Percentiles rank a stretch among this genome's conserved stretches.
Conservation (phyloP, 2,329 filamentous ascomycete species). For the Calycina herbarum region DNA sequence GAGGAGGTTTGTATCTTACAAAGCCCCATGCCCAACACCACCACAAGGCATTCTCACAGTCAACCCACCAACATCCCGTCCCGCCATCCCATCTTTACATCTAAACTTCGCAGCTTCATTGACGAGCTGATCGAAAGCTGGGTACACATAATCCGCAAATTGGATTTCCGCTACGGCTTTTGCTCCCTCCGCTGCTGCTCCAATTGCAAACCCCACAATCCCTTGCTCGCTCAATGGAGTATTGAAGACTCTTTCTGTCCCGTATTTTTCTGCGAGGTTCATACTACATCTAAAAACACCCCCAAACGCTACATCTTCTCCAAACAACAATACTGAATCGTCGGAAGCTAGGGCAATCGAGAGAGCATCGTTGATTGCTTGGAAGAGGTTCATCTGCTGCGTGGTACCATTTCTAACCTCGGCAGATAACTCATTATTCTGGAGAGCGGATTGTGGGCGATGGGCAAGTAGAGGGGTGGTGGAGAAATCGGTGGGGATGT, state of each 20-base stretch:
- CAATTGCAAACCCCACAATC: constrained; percentile 90
- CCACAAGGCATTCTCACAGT: constrained; percentile 72
- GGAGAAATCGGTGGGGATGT: constrained; percentile 84
- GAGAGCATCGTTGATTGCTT: constrained; percentile 88
- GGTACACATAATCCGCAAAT: constrained; percentile 77
- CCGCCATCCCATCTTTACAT: constrained; percentile 62
- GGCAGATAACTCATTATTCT: constrained; percentile 68
- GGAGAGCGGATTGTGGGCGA: constrained; percentile 69
- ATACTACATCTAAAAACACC: constrained; percentile 95
- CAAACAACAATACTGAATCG: constrained; percentile 86
- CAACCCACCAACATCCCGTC: constrained; percentile 60
- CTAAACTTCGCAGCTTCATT: constrained; percentile 74
- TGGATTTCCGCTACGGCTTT: constrained; percentile 87
- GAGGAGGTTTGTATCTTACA: constrained; percentile 45
- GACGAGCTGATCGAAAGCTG: constrained; percentile 75
- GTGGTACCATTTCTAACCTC: constrained; percentile 68
- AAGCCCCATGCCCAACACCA: constrained; percentile 69
- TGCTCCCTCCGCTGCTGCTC: constrained; percentile 87
- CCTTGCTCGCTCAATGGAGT: constrained; percentile 93
- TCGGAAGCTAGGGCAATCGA: constrained; percentile 79
- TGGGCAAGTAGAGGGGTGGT: constrained; percentile 81
- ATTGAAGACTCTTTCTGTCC: constrained; percentile 89
- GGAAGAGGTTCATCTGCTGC: constrained; percentile 89
- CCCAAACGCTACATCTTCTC: constrained; percentile 95
- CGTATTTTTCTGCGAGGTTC: constrained; percentile 85